These are phyloP conservation scores for Pigoraptor vietnamica DNA, from an alignment of 78 protist species.

Conservation along the genomic window DNA sequence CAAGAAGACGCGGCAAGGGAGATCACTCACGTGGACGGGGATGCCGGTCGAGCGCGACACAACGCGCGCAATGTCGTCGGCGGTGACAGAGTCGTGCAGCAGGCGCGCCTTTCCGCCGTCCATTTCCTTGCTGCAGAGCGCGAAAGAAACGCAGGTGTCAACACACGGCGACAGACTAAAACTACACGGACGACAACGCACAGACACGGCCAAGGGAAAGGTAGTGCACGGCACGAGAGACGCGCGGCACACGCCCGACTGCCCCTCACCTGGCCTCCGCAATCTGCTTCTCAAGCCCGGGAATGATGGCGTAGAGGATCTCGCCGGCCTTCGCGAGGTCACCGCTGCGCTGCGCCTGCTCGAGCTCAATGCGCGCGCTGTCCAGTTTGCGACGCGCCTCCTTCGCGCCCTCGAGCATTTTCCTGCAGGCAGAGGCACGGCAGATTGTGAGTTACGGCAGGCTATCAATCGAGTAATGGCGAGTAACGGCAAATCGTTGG, in stretches of 20 bases:
- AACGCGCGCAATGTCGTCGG: slow-evolving; percentile 68
- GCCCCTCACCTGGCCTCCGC: slow-evolving; percentile 4
- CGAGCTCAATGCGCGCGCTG: slow-evolving; percentile 52
- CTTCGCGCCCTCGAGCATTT: neutral
- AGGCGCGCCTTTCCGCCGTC: slow-evolving; percentile 8
- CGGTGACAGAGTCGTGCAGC: slow-evolving; percentile 56
- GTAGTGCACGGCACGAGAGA: too few species aligned
- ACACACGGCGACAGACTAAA: neutral
- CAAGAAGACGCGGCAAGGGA: too few species aligned
- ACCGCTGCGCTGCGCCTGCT: slow-evolving; percentile 71
- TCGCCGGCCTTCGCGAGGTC: slow-evolving; percentile 86
- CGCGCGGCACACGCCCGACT: neutral
- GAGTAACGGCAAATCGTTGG: too few species aligned
- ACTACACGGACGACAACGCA: neutral
- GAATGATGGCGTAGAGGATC: slow-evolving; percentile 79
- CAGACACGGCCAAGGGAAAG: neutral
- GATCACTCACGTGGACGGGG: slow-evolving; percentile 68
- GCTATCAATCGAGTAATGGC: too few species aligned
- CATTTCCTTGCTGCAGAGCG: neutral
- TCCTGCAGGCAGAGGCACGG: too few species aligned
- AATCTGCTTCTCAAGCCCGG: slow-evolving; percentile 71
- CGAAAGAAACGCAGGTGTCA: too few species aligned
- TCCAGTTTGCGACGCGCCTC: slow-evolving; percentile 53
- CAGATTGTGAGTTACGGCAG: too few species aligned
- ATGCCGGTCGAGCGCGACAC: slow-evolving; percentile 95